phyloP scores from a whole-genome alignment of 1,284 basidiomycete genomes.

The Ustilago loliicola region DNA sequence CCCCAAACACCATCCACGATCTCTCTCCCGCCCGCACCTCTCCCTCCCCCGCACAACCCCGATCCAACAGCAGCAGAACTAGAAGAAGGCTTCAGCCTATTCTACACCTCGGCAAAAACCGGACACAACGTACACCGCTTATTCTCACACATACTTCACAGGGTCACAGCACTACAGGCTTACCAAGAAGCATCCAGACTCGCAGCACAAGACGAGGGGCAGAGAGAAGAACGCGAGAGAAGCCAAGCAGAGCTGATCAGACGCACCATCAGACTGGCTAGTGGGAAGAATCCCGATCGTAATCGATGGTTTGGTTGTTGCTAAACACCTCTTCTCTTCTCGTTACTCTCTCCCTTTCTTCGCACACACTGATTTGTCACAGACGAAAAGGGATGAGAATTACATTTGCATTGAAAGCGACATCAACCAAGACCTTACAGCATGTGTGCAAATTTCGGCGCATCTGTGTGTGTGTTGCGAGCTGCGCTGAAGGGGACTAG shows the following conservation, averaged over 20 bases:
- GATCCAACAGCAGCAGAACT: neutral
- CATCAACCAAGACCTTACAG: too few relatives aligned
- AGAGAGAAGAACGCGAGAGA: slow-evolving; percentile 9
- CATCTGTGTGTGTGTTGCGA: neutral
- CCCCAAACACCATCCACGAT: slow-evolving; percentile 22
- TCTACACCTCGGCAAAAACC: slow-evolving; percentile 58
- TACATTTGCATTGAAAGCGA: neutral
- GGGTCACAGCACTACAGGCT: slow-evolving; percentile 30
- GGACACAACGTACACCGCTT: slow-evolving; percentile 52
- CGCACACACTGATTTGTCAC: neutral
- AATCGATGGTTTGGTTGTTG: slow-evolving; percentile 22
- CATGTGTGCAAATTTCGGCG: too few relatives aligned
- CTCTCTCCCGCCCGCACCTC: slow-evolving; percentile 14
- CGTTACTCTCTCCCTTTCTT: neutral
- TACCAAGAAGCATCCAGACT: slow-evolving; percentile 17
- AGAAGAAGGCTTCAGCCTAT: slow-evolving; percentile 61
- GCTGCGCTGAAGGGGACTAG: slow-evolving; percentile 8
- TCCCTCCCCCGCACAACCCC: neutral
- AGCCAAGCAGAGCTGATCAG: slow-evolving; percentile 26
- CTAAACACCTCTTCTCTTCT: neutral
- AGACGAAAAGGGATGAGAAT: neutral
- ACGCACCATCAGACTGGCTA: slow-evolving; percentile 44
- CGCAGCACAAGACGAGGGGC: neutral
- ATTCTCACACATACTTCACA: slow-evolving; percentile 56
- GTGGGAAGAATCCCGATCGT: slow-evolving; percentile 26